phyloP scores from a whole-genome alignment of 2,329 filamentous ascomycete genomes.

The Didymella glomerata region DNA sequence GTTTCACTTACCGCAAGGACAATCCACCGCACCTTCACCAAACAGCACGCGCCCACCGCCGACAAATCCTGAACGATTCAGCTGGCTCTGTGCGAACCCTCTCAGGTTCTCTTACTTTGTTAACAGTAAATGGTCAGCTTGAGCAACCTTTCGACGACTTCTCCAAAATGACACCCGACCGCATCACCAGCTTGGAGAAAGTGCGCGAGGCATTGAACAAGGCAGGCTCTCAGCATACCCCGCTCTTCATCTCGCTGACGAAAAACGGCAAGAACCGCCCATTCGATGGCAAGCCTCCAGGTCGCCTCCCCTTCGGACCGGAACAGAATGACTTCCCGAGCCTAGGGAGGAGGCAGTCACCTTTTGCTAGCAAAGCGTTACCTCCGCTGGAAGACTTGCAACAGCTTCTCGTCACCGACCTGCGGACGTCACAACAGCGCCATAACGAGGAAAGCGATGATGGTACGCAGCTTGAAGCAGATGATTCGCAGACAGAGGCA shows the following conservation, averaged over 20 bases:
- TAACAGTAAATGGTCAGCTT: background rate
- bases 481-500: background rate
- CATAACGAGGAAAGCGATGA: too few species aligned
- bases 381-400: constrained; percentile 22
- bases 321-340: constrained; percentile 18
- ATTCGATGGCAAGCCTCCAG: constrained; percentile 1
- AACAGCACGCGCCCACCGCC: background rate
- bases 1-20: constrained; percentile 12
- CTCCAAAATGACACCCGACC: constrained; percentile 1
- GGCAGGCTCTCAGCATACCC: constrained; percentile 13
- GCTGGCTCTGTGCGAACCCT: background rate
- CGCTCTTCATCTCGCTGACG: constrained; percentile 21
- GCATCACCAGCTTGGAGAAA: constrained; percentile 3
- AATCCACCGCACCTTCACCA: background rate
- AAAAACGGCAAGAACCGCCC: constrained; percentile 17
- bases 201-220: constrained; percentile 18
- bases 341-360: constrained; percentile 22
- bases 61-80: background rate
- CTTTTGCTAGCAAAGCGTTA: constrained; percentile 14
- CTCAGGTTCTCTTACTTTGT: too few species aligned
- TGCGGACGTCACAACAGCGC: background rate
- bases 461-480: too few species aligned
- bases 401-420: constrained; percentile 5
- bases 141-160: background rate
- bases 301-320: constrained; percentile 4